Evolutionary conservation across 1,284 basidiomycete species (phyloP), one percentile per base, ranked within the genome.

Genomic region (Flammula alnicola): DNA sequence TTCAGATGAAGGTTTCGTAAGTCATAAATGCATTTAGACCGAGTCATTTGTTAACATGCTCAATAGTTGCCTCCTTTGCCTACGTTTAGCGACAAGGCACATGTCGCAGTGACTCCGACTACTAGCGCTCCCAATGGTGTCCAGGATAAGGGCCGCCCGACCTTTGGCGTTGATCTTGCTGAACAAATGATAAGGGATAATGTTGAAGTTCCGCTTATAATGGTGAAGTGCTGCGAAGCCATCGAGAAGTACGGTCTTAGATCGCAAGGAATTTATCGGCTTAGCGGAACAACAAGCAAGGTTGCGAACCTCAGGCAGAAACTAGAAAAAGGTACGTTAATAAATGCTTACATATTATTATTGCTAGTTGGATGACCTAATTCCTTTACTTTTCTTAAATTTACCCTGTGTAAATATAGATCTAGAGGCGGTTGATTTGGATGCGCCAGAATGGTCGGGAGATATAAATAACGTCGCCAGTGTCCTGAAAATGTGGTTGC

Each of bases 391-490:
- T 38, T 32, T 37, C 29, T 37, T 25, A 25, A 32, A 40, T 26
- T 44, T 29, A 31, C 29, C 27, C 35, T 31, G 17, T 43, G 12
- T 45, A 31, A 16, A 40, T 49, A 41, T 64, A 95, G 95, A 97
- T 67, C 71, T 97, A 31, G 89, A 95, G 16, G 76, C 82, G 1
- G 89, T 94, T 32, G 86, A 97, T 69, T 74, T 97, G 45, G 83
- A 94, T 68, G 78, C 86, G n/a, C 82, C 89, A 8, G 94, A 97
- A 67, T 95, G 93, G 90, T 82, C 87, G 25, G 81, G 85, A 22
- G 96, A 99, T 67, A 95, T 99, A 74, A 98, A 97, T 74, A 95
- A 93, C 56, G 90, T 99, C 38, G 84, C 96, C 11, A 92, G 93
- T 47, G 93, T 89, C 36, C 75, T 98, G 53, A 99, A 99, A 72